Evolutionary conservation across 2,329 filamentous ascomycete species (phyloP).

Genomic region (Aspergillus thermomutatus): DNA sequence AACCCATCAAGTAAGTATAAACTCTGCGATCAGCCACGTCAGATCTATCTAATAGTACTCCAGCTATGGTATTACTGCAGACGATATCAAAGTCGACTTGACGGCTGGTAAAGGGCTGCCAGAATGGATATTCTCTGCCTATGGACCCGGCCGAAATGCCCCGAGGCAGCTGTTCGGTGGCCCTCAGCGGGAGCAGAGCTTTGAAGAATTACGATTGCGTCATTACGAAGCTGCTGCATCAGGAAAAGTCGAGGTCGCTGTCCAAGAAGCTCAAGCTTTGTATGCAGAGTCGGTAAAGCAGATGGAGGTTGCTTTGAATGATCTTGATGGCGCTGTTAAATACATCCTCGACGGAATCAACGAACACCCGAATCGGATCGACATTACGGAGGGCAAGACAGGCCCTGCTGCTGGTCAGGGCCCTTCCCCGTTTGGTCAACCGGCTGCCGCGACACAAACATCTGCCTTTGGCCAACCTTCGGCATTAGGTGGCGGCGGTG

Average conservation of each 20-base stretch:
- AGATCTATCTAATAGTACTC: conserved; percentile 16
- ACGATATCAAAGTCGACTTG: conserved; percentile 64
- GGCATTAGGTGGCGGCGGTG: conserved; percentile 9
- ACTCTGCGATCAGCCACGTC: conserved; percentile 3
- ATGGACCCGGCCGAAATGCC: conserved; percentile 72
- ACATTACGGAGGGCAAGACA: conserved; percentile 43
- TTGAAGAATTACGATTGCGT: conserved; percentile 75
- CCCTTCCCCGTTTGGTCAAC: conserved; percentile 31
- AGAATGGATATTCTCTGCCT: conserved; percentile 81
- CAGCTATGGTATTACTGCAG: conserved; percentile 55
- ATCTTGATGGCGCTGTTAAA: conserved; percentile 68
- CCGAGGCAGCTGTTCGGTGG: conserved; percentile 84
- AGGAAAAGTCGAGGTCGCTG: conserved; percentile 57
- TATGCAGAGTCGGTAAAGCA: conserved; percentile 66
- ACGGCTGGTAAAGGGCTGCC: conserved; percentile 62
- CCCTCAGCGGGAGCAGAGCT: conserved; percentile 73
- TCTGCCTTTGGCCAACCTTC: conserved; percentile 29
- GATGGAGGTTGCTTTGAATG: conserved; percentile 66
- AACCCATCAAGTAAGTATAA: conserved; percentile 21
- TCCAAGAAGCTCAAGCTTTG: conserved; percentile 52
- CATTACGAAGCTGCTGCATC: conserved; percentile 64
- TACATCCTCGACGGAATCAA: conserved; percentile 65
- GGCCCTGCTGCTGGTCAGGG: conserved; percentile 13
- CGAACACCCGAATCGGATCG: conserved; percentile 71
- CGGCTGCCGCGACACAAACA: conserved; percentile 20